Evolutionary conservation across 805 yeast species (phyloP).

Genomic region (Candida michaelii): DNA sequence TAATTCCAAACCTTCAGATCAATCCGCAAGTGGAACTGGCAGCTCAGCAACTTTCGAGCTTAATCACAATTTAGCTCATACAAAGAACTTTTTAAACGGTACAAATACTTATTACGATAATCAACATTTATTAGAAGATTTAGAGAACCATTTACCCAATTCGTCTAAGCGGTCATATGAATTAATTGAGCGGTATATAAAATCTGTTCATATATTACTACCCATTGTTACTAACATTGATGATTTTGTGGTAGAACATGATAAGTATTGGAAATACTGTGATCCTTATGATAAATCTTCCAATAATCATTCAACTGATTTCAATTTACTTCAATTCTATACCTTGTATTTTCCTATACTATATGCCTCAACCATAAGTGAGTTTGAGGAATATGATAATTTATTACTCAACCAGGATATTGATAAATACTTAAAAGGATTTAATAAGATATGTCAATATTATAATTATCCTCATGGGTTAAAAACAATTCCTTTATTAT

Average conservation of each 20-base stretch:
- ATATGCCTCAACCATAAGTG: slow-evolving; percentile 59
- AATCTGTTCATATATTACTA: slow-evolving; percentile 55
- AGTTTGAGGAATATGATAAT: slow-evolving; percentile 57
- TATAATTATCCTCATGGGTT: slow-evolving; percentile 51
- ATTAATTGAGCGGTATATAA: slow-evolving; percentile 47
- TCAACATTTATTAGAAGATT: slow-evolving; percentile 32
- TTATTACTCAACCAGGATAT: slow-evolving; percentile 47
- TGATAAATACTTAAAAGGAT: slow-evolving; percentile 49
- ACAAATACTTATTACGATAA: slow-evolving; percentile 40
- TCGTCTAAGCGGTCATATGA: slow-evolving; percentile 45
- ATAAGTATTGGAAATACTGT: slow-evolving; percentile 45
- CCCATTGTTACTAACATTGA: slow-evolving; percentile 50
- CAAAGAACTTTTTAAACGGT: slow-evolving; percentile 29
- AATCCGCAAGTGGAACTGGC: neutral
- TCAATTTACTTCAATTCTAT: slow-evolving; percentile 46
- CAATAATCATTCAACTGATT: slow-evolving; percentile 22
- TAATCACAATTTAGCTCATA: slow-evolving; percentile 14
- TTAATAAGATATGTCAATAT: slow-evolving; percentile 49
- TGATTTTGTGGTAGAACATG: slow-evolving; percentile 47
- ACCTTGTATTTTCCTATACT: slow-evolving; percentile 52
- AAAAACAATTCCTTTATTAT: slow-evolving; percentile 41
- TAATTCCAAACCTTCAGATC: slow-evolving; percentile 4
- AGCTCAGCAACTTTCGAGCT: slow-evolving; percentile 9
- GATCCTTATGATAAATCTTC: slow-evolving; percentile 18
- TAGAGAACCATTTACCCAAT: slow-evolving; percentile 45